phyloP scores from a whole-genome alignment of 805 yeast species.

The Saccharomycopsis fodiens region DNA sequence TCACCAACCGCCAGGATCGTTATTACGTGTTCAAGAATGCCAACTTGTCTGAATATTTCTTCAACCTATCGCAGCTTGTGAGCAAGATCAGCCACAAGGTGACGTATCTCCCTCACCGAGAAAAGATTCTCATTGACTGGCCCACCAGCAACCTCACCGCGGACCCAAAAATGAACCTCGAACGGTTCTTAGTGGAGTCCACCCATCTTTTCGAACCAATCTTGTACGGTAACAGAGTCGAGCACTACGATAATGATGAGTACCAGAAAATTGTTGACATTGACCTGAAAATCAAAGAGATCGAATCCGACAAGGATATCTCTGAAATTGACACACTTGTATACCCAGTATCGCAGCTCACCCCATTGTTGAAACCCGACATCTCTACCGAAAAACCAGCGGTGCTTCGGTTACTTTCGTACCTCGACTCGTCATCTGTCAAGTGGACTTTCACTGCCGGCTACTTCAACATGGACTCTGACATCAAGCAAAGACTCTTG shows the following conservation, averaged over 20 bases:
- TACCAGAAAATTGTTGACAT: slow-evolving; percentile 23
- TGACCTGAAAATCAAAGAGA: slow-evolving; percentile 24
- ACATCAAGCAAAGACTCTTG: slow-evolving; percentile 52
- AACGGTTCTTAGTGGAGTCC: slow-evolving; percentile 47
- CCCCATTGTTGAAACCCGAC: slow-evolving; percentile 65
- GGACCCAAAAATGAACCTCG: slow-evolving; percentile 55
- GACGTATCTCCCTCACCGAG: slow-evolving; percentile 33
- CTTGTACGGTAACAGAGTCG: slow-evolving; percentile 35
- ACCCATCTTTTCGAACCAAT: slow-evolving; percentile 51
- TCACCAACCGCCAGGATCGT: slow-evolving; percentile 90
- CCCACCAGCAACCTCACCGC: slow-evolving; percentile 57
- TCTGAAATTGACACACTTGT: slow-evolving; percentile 51
- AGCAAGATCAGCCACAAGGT: slow-evolving; percentile 66
- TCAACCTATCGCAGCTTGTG: slow-evolving; percentile 58
- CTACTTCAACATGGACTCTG: slow-evolving; percentile 84
- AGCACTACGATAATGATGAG: slow-evolving; percentile 21
- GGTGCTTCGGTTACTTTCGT: slow-evolving; percentile 51
- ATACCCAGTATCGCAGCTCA: slow-evolving; percentile 86
- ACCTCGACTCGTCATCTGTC: slow-evolving; percentile 42
- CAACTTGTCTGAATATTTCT: slow-evolving; percentile 64
- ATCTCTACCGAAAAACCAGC: slow-evolving; percentile 79
- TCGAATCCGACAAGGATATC: slow-evolving; percentile 23
- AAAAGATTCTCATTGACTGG: slow-evolving; percentile 62
- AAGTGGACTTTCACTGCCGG: slow-evolving; percentile 94
- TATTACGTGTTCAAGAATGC: slow-evolving; percentile 64